A percentile compares a stretch with the other conserved stretches of the same genome.
Conservation (phyloP, 2,329 filamentous ascomycete species). For the Helotiales sp. region DNA sequence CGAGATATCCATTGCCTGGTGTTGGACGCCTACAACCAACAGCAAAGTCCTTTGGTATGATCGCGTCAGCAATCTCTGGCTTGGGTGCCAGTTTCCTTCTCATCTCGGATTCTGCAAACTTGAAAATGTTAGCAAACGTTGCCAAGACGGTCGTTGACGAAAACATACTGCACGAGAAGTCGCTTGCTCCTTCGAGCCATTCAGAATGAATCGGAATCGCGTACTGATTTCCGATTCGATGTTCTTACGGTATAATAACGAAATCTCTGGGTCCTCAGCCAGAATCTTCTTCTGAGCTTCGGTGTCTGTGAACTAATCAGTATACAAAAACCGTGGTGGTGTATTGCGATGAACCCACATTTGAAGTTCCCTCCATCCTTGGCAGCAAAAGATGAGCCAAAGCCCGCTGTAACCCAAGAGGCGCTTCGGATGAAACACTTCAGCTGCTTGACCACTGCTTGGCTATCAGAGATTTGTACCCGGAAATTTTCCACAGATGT, state of each 20-base stretch:
- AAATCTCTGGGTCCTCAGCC: slow-evolving; percentile 37
- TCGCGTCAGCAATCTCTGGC: slow-evolving; percentile 12
- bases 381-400: slow-evolving; percentile 22
- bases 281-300: slow-evolving; percentile 41
- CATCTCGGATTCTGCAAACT: slow-evolving; percentile 17
- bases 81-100: slow-evolving; percentile 24
- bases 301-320: slow-evolving; percentile 29
- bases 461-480: neutral
- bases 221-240: slow-evolving; percentile 19
- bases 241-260: slow-evolving; percentile 16
- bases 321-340: no score
- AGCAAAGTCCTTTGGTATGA: slow-evolving; percentile 75
- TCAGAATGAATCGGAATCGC: slow-evolving; percentile 20
- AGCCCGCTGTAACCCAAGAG: slow-evolving; percentile 43
- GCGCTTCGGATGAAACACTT: slow-evolving; percentile 50
- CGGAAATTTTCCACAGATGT: neutral
- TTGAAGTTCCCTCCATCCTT: slow-evolving; percentile 19
- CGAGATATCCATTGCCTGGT: slow-evolving; percentile 39
- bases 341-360: no score
- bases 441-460: slow-evolving; percentile 37
- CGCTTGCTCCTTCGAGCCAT: slow-evolving; percentile 14
- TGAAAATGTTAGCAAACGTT: neutral
- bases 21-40: slow-evolving; percentile 69
- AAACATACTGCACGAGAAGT: slow-evolving; percentile 5
- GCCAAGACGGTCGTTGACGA: no score